Percentiles rank a stretch among this genome's conserved stretches.
These are phyloP conservation scores for Pyrrhoderma lamaoense DNA, from an alignment of 1,284 basidiomycete species.

Conservation along the genomic window DNA sequence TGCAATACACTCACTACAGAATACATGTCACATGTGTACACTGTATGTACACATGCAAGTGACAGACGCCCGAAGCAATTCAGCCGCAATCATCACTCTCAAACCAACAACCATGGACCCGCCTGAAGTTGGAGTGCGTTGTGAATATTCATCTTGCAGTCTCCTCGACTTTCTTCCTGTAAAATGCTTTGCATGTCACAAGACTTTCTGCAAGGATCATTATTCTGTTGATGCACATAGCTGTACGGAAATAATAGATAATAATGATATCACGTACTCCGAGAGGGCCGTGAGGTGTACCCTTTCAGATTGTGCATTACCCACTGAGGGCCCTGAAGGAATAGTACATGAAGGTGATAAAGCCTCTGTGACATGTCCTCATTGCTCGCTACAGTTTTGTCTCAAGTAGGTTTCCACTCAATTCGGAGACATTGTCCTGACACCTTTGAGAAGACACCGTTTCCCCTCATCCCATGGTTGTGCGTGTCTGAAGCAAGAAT, in stretches of 20 bases:
- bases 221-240: constrained; percentile 7
- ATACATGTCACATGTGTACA: too few relatives aligned
- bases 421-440: neutral
- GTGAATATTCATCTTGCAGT: neutral
- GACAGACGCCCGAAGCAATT: too few relatives aligned
- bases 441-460: constrained; percentile 42
- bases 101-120: constrained; percentile 3
- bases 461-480: constrained; percentile 32
- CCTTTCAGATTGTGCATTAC: too few relatives aligned
- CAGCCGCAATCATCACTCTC: too few relatives aligned
- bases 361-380: too few relatives aligned
- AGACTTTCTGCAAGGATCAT: constrained; percentile 1
- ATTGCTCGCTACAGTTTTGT: too few relatives aligned
- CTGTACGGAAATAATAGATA: neutral
- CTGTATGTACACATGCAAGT: too few relatives aligned
- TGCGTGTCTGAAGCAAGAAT: neutral
- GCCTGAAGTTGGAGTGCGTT: neutral
- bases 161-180: constrained; percentile 2
- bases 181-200: constrained; percentile 1
- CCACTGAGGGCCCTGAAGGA: too few relatives aligned
- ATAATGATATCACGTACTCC: neutral
- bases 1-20: too few relatives aligned
- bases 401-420: too few relatives aligned
- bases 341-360: too few relatives aligned
- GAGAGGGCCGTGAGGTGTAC: neutral